Evolutionary conservation across 495 filamentous ascomycete genomes (phyloP), one percentile per base, ranked within the genome.

Genomic region (Penicillium fimorum): DNA sequence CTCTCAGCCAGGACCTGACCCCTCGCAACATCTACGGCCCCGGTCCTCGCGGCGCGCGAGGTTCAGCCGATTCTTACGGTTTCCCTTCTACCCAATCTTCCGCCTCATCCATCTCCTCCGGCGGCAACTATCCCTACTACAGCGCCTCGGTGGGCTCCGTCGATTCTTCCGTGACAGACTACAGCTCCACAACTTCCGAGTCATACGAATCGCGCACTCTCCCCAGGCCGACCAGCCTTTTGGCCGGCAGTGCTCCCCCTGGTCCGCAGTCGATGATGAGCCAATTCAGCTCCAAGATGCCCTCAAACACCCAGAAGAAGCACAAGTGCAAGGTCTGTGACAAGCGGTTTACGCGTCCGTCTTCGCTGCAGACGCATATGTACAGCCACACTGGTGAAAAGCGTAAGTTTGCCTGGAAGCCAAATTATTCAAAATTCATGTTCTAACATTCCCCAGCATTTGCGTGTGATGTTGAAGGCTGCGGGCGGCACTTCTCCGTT

Each of bases 251-350:
- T 57, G 76, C 79, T 6, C 91, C 91, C 30, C 90, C 91, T 0
- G 92, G 91, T 30, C 93, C 92, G 13, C 90, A 94, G 67, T 93
- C 92, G 4, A 97, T 98, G 91, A 98, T 98, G 94, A 86, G 90
- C 46, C 93, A 95, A 59, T 98, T 98, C 78, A 97, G 90, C 78
- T 97, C 94, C 43, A 97, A 97, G 70, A 87, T 97, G 46, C 90
- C 91, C 10, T 93, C 91, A 22, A 95, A 89, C 75, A 92, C 94
- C 27, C 93, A 97, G 68, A 98, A 98, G 85, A 98, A 97, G 80
- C 94, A 98, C 77, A 97, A 96, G 76, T 98, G 94, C 82, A 97
- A 97, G 79, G 90, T 98, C 48, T 98, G 94, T 79, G 94, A 97
- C 75, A 98, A 98, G 84, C 85, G 94, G 8, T 98, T 98, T 71